phyloP scores from a whole-genome alignment of 1,284 basidiomycete genomes.

The Ceratobasidium sp. region DNA sequence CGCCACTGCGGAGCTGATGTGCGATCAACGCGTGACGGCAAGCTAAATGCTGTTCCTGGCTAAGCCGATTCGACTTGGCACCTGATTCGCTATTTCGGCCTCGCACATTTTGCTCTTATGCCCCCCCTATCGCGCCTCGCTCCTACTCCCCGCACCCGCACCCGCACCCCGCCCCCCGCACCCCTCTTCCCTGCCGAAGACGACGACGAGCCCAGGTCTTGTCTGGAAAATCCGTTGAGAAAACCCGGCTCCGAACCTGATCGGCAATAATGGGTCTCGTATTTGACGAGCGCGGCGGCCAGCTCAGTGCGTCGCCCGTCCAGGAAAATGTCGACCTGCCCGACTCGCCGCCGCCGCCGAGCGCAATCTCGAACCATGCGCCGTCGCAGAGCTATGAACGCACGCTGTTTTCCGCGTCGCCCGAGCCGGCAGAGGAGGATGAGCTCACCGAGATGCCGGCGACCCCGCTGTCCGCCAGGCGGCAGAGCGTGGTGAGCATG shows the following conservation, averaged over 20 bases:
- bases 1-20: slow-evolving; percentile 5
- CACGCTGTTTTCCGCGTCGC: slow-evolving; percentile 4
- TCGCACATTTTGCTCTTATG: slow-evolving; percentile 14
- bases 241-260: not conserved
- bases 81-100: slow-evolving; percentile 43
- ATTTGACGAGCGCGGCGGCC: slow-evolving; percentile 19
- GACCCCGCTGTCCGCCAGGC: slow-evolving; percentile 13
- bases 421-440: slow-evolving; percentile 30
- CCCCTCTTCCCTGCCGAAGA: not conserved
- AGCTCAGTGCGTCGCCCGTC: slow-evolving; percentile 22
- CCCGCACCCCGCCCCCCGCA: not conserved
- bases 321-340: slow-evolving; percentile 23
- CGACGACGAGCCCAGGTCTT: not conserved
- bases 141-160: not conserved
- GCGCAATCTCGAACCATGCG: not conserved
- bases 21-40: slow-evolving; percentile 3
- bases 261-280: slow-evolving; percentile 5
- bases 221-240: not conserved
- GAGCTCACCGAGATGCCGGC: slow-evolving; percentile 39
- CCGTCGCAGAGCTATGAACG: not conserved
- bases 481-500: slow-evolving; percentile 28
- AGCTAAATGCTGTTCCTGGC: slow-evolving; percentile 36
- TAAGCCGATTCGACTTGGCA: slow-evolving; percentile 17
- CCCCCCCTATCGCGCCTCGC: not conserved
- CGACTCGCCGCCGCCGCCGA: slow-evolving; percentile 10